These are phyloP conservation scores for Cryptococcus neoformans DNA, from an alignment of 1,284 basidiomycete species.

Conservation along the genomic window DNA sequence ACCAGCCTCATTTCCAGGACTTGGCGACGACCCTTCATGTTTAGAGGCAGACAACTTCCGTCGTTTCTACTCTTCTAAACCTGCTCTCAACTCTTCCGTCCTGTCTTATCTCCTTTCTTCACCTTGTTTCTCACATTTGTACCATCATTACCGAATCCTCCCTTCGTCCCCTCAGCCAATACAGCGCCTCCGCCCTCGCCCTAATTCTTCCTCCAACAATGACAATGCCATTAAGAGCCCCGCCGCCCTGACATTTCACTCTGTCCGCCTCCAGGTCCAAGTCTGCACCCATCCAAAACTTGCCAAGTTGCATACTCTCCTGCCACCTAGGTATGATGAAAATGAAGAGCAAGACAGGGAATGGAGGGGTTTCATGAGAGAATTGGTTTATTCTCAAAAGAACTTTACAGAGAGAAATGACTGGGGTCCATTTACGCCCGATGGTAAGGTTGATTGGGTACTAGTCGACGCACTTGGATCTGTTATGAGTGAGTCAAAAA, in stretches of 20 bases:
- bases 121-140: constrained; percentile 21
- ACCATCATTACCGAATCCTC: constrained; percentile 12
- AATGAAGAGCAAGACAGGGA: constrained; percentile 18
- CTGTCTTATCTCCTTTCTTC: constrained; percentile 20
- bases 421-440: constrained; percentile 32
- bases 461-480: constrained; percentile 37
- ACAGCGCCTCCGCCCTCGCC: not conserved
- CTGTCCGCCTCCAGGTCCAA: constrained; percentile 4
- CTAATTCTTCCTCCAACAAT: not conserved
- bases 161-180: not conserved
- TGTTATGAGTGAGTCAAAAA: constrained; percentile 38
- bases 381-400: constrained; percentile 27
- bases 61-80: not conserved
- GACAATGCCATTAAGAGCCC: no score
- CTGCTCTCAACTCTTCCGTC: constrained; percentile 3
- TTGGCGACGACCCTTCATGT: no score
- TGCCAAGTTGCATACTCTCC: constrained; percentile 26
- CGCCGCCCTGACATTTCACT: not conserved
- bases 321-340: constrained; percentile 20
- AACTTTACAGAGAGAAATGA: constrained; percentile 34
- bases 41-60: no score
- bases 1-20: constrained; percentile 1
- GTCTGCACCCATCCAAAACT: constrained; percentile 18
- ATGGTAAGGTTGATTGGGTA: constrained; percentile 40
- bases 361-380: constrained; percentile 31